A percentile compares a stretch with the other conserved stretches of the same genome.
These are phyloP conservation scores for Hordeum pubiflorum DNA, from an alignment of 202 grass and related monocot genomes.

Conservation along the genomic window DNA sequence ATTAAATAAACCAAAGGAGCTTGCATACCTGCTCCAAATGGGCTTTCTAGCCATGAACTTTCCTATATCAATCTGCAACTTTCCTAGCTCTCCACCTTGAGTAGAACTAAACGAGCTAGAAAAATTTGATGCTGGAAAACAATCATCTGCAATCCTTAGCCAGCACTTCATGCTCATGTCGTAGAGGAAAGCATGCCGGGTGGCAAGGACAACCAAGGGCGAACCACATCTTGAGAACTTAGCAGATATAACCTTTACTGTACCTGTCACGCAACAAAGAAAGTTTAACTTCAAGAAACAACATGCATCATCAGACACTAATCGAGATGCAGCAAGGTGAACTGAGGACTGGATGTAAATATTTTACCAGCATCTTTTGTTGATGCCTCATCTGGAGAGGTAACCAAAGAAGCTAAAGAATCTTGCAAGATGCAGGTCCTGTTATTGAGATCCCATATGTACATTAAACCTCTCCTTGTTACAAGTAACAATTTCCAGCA, in stretches of 20 bases:
- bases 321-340: background rate
- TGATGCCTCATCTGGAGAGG: slow-evolving; percentile 38
- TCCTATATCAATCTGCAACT: slow-evolving; percentile 76
- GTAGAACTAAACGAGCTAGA: slow-evolving; percentile 59
- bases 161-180: slow-evolving; percentile 80
- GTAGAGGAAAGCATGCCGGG: slow-evolving; percentile 76
- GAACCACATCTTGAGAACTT: slow-evolving; percentile 86
- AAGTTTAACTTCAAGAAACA: slow-evolving; percentile 11
- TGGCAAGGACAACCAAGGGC: slow-evolving; percentile 73
- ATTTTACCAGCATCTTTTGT: slow-evolving; percentile 75
- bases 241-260: slow-evolving; percentile 82
- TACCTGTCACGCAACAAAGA: slow-evolving; percentile 45
- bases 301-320: background rate
- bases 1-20: background rate
- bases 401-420: slow-evolving; percentile 67
- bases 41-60: slow-evolving; percentile 80
- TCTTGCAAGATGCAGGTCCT: slow-evolving; percentile 79
- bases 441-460: slow-evolving; percentile 78
- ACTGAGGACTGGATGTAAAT: background rate
- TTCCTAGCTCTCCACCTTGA: slow-evolving; percentile 75
- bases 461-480: slow-evolving; percentile 76
- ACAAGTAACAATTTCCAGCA: slow-evolving; percentile 89
- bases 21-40: slow-evolving; percentile 72
- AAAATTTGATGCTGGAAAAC: slow-evolving; percentile 89
- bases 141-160: slow-evolving; percentile 92